Percentiles rank a stretch among this genome's conserved stretches.
These are phyloP conservation scores for Smittium mucronatum DNA, from an alignment of 371 early-diverging fungal species.

Conservation along the genomic window DNA sequence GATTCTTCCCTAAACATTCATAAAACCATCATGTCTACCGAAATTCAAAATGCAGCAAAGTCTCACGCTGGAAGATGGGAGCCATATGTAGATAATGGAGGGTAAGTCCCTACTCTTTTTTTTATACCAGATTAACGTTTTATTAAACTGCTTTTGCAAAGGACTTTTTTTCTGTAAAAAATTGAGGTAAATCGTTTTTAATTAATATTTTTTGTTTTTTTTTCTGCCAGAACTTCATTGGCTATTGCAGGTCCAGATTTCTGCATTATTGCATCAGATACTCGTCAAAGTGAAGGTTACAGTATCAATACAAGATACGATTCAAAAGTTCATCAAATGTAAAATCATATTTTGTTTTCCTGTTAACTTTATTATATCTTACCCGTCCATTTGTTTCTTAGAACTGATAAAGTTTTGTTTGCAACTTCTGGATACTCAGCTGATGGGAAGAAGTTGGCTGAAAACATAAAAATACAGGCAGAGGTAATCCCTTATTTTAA, in stretches of 20 bases:
- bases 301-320: conserved; percentile 87
- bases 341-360: neutral
- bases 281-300: conserved; percentile 94
- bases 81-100: conserved; percentile 57
- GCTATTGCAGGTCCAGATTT: conserved; percentile 94
- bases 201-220: too few species aligned
- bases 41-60: conserved; percentile 15
- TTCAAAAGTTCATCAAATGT: conserved; percentile 85
- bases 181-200: too few species aligned
- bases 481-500: neutral
- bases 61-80: conserved; percentile 41
- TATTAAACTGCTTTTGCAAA: too few species aligned
- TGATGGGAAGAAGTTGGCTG: conserved; percentile 80
- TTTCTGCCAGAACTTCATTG: conserved; percentile 57
- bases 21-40: neutral
- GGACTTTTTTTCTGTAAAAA: too few species aligned
- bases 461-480: conserved; percentile 46
- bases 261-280: conserved; percentile 92
- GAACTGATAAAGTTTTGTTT: conserved; percentile 68
- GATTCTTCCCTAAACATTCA: too few species aligned
- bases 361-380: neutral
- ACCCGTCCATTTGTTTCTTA: neutral
- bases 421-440: conserved; percentile 91
- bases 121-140: too few species aligned
- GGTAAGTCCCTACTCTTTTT: neutral